These are phyloP conservation scores for Spathaspora girioi DNA, from an alignment of 805 yeast genomes.

Conservation along the genomic window DNA sequence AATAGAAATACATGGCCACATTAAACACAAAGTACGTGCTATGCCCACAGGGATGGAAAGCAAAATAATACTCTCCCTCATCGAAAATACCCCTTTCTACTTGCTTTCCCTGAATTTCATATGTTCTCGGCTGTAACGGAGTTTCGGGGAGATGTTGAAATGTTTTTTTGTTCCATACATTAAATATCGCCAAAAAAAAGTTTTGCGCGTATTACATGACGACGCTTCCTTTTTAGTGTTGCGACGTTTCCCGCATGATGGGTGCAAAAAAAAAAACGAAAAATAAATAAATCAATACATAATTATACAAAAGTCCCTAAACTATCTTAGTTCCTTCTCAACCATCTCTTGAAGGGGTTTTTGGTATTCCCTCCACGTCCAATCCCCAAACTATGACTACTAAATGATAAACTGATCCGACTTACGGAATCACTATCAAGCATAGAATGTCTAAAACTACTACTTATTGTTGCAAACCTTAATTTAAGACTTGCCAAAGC, in stretches of 20 bases:
- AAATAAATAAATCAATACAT: neutral
- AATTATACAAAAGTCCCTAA: neutral
- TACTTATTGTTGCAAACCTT: constrained; percentile 17
- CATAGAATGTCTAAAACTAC: neutral
- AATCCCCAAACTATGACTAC: constrained; percentile 18
- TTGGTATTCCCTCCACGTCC: constrained; percentile 21
- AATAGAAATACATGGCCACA: too few relatives aligned
- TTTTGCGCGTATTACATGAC: neutral
- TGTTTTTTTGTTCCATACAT: too few relatives aligned
- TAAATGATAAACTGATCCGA: constrained; percentile 15
- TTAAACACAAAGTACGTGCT: too few relatives aligned
- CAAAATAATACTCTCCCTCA: too few relatives aligned
- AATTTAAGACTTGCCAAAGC: constrained; percentile 29
- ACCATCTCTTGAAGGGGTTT: constrained; percentile 41
- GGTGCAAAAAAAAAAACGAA: neutral
- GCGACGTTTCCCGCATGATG: neutral
- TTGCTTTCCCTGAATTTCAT: neutral
- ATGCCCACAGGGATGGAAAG: too few relatives aligned
- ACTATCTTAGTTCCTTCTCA: constrained; percentile 17
- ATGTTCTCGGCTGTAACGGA: neutral
- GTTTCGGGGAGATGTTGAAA: too few relatives aligned
- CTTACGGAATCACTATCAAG: neutral
- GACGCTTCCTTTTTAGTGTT: neutral
- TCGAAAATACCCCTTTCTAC: neutral
- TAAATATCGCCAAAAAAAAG: neutral